A percentile compares a stretch with the other conserved stretches of the same genome.
These are phyloP conservation scores for Ceriops zippeliana DNA, from an alignment of 345 rosid genomes.

Conservation along the genomic window DNA sequence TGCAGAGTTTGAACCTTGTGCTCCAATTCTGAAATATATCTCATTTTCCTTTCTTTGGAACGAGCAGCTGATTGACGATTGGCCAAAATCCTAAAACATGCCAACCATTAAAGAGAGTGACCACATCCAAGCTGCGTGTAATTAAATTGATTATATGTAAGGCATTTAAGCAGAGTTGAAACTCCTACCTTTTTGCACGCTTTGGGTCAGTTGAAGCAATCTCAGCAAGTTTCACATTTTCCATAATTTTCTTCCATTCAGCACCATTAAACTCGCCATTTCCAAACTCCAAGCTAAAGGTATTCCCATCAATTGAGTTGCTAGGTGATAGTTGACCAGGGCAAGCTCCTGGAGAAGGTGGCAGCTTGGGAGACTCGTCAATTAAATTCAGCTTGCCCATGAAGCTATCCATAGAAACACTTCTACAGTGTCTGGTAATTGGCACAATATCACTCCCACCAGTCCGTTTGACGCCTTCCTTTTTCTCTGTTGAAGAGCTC, in stretches of 20 bases:
- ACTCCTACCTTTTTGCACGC: slow-evolving; percentile 75
- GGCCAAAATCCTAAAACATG: slow-evolving; percentile 67
- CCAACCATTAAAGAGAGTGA: neutral
- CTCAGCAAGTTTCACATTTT: slow-evolving; percentile 88
- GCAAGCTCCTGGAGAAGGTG: slow-evolving; percentile 67
- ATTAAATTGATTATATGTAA: neutral
- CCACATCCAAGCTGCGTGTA: neutral
- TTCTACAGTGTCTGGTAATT: slow-evolving; percentile 68
- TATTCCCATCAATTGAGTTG: slow-evolving; percentile 62
- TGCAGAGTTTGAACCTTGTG: slow-evolving; percentile 98
- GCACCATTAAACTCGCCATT: slow-evolving; percentile 83
- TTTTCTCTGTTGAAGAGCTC: slow-evolving; percentile 48
- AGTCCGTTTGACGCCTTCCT: slow-evolving; percentile 72
- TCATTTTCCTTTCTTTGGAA: slow-evolving; percentile 94
- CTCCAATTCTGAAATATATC: slow-evolving; percentile 86
- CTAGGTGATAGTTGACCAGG: slow-evolving; percentile 66
- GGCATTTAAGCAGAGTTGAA: neutral
- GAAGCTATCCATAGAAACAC: slow-evolving; percentile 94
- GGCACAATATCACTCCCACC: slow-evolving; percentile 77
- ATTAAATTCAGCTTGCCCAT: slow-evolving; percentile 72
- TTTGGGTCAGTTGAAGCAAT: slow-evolving; percentile 85
- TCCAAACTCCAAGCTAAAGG: slow-evolving; percentile 82
- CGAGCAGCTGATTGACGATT: slow-evolving; percentile 97
- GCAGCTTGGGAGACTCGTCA: slow-evolving; percentile 71
- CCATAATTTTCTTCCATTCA: slow-evolving; percentile 92